Base-by-base conservation (phyloP, 2,329 filamentous ascomycete species). In the Colletotrichum liriopes region DNA sequence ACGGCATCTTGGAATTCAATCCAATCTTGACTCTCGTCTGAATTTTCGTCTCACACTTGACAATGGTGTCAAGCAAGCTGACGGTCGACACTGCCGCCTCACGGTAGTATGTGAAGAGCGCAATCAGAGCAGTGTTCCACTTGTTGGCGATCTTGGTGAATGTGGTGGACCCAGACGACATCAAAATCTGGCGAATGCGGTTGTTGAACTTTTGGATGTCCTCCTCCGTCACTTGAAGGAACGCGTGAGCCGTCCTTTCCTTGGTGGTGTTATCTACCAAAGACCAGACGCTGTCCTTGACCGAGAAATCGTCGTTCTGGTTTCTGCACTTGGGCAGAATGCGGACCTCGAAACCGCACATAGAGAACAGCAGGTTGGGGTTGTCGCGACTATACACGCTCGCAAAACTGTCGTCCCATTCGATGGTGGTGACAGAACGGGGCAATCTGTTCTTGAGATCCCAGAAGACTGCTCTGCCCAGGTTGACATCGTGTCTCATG, bases 121-220 rank as follows among this genome's bases (percentile, higher is more conserved):
- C 95, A 78, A 99, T 99, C 76, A 99, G 84, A 1, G 94, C 96
- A 0, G 96, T 99, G 83, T 99, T 99, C 96, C 97, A 99, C 85
- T 99, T 99, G 85, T 99, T 99, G 58, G 97, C 96, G 79, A 99
- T 99, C 89, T 99, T 99, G 56, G 96, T 99, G 84, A 99, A 99
- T 0, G 96, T 99, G 0, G 96, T 99, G 6, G 94, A 98, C n/a
- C 96, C 97, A 71, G 96, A 98, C 14, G 96, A 98, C 96, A 99
- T 99, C 68, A 99, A 88, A 80, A 99, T 99, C 79, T 99, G 96
- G 72, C 96, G 92, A 79, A 99, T 99, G 52, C 97, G 92, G 82
- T 99, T 99, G 84, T 99, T 99, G 88, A 99, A 99, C 83, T 98
- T 98, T 76, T 96, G 93, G 60, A 99, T 96, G 79, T 99, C 96